phyloP scores from a whole-genome alignment of 805 yeast species.

The Candida awuae region DNA sequence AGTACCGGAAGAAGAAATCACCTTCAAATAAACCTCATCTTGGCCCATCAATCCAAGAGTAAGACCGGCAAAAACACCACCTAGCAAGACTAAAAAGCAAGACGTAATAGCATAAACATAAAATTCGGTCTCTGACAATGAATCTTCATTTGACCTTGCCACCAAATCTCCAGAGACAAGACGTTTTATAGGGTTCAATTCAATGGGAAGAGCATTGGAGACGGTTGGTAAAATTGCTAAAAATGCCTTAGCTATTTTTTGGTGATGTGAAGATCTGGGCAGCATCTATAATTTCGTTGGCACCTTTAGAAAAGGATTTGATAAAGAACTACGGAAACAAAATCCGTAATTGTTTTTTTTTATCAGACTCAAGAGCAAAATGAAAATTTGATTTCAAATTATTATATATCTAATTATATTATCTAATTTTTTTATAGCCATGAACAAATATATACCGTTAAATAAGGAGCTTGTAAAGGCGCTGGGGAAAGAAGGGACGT shows the following conservation, averaged over 20 bases:
- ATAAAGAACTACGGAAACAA: no score
- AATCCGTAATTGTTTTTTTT: no score
- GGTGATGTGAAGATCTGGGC: slow-evolving; percentile 3
- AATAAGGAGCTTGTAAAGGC: no score
- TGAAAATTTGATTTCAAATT: no score
- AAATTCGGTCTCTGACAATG: slow-evolving; percentile 30
- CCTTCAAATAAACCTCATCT: slow-evolving; percentile 90
- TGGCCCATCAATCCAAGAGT: slow-evolving; percentile 98
- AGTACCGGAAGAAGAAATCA: slow-evolving; percentile 83
- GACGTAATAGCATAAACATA: slow-evolving; percentile 47
- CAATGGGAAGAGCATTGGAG: slow-evolving; percentile 12
- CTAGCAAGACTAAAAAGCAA: slow-evolving; percentile 55
- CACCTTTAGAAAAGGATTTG: not conserved
- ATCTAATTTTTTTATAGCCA: no score
- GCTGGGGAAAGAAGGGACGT: no score
- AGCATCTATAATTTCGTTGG: not conserved
- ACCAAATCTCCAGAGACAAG: slow-evolving; percentile 1
- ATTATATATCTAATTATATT: no score
- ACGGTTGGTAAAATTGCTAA: slow-evolving; percentile 6
- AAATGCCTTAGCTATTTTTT: slow-evolving; percentile 3
- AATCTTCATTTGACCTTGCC: slow-evolving; percentile 11
- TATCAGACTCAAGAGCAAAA: no score
- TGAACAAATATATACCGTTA: no score
- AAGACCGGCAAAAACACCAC: slow-evolving; percentile 88
- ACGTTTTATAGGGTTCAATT: slow-evolving; percentile 9